Percentiles rank a stretch among this genome's conserved stretches.
These are phyloP conservation scores for Blepharisma japonicum DNA, from an alignment of 73 alveolate genomes.

Conservation along the genomic window DNA sequence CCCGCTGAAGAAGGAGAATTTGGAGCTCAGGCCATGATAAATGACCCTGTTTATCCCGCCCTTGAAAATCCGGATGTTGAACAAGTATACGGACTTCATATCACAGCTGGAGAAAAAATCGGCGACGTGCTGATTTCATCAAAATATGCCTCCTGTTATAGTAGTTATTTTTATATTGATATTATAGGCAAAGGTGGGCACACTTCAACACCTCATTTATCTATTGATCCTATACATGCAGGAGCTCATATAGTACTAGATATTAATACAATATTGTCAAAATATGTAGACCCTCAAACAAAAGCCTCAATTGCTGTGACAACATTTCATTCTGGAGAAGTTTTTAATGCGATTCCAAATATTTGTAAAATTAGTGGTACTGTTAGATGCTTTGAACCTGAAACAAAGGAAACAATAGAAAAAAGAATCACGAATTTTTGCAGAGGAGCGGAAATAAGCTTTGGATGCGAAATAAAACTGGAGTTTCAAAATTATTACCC, in stretches of 20 bases:
- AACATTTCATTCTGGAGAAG: constrained; percentile 21
- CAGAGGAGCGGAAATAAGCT: constrained; percentile 27
- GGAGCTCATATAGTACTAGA: constrained; percentile 29
- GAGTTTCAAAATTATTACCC: constrained; percentile 16
- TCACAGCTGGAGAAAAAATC: background rate
- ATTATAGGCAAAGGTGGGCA: constrained; percentile 43
- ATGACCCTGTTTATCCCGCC: constrained; percentile 31
- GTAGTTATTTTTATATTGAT: constrained; percentile 33
- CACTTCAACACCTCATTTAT: constrained; percentile 35
- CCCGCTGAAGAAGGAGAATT: constrained; percentile 49
- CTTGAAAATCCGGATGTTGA: constrained; percentile 38
- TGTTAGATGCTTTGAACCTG: constrained; percentile 29
- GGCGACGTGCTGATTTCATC: constrained; percentile 24
- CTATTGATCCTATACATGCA: constrained; percentile 33
- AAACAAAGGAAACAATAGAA: constrained; percentile 20
- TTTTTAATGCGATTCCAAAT: constrained; percentile 21
- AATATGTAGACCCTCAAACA: constrained; percentile 35
- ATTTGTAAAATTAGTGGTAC: constrained; percentile 30
- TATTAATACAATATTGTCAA: constrained; percentile 25
- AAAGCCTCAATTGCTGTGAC: constrained; percentile 22
- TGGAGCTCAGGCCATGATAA: constrained; percentile 43
- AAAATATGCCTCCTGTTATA: constrained; percentile 27
- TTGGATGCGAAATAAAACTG: constrained; percentile 18
- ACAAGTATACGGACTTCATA: constrained; percentile 33
- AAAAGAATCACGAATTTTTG: constrained; percentile 30